Conservation (phyloP, 805 yeast species). For the Lachancea thermotolerans region DNA sequence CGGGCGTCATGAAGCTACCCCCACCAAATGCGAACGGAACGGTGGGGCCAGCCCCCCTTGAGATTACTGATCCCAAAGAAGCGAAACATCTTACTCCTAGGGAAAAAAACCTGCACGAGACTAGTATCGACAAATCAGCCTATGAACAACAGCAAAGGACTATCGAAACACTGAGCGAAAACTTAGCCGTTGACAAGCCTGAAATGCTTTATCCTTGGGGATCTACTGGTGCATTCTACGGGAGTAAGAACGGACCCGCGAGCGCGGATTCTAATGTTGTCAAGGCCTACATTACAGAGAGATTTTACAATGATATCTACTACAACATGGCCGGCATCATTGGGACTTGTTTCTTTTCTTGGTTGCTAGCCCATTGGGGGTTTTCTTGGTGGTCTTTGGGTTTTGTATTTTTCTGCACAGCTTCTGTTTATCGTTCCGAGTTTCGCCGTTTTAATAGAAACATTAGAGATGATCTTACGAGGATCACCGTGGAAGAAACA, state of each 20-base stretch:
- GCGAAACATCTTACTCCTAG: conserved; percentile 19
- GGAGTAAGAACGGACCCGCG: conserved; percentile 15
- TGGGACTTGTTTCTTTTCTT: conserved; percentile 68
- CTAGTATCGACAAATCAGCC: conserved; percentile 26
- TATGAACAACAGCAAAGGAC: conserved; percentile 10
- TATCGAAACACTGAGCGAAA: conserved; percentile 10
- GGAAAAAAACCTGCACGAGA: conserved; percentile 23
- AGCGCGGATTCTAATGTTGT: conserved; percentile 32
- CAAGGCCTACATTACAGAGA: conserved; percentile 58
- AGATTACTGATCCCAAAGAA: conserved; percentile 22
- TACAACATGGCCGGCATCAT: conserved; percentile 58
- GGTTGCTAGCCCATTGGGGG: conserved; percentile 57
- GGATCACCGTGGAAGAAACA: conserved; percentile 56
- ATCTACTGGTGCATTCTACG: conserved; percentile 26
- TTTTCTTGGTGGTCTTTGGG: conserved; percentile 58
- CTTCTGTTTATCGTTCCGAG: conserved; percentile 65
- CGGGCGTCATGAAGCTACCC: conserved; percentile 18
- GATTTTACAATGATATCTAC: conserved; percentile 64
- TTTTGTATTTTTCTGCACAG: conserved; percentile 52
- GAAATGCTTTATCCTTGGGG: conserved; percentile 34
- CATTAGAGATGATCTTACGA: conserved; percentile 66
- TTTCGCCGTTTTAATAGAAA: conserved; percentile 70
- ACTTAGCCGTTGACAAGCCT: conserved; percentile 11
- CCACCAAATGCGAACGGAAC: conserved; percentile 22
- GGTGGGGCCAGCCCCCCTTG: conserved; percentile 28